Evolutionary conservation across 495 filamentous ascomycete species (phyloP).

Genomic region (Xylaria acuta): DNA sequence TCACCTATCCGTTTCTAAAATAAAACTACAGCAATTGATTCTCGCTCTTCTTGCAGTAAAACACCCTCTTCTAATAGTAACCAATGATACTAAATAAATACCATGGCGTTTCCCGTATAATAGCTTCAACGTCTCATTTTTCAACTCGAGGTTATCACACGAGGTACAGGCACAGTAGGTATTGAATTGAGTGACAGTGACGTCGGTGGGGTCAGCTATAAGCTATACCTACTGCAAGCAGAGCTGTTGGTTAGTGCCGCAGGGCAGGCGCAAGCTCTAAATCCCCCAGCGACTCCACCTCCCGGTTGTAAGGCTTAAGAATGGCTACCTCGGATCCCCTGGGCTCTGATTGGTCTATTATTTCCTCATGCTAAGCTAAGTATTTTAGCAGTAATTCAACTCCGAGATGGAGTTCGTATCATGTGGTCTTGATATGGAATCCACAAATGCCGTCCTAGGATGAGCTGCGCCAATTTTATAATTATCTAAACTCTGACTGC

Average conservation of each 20-base stretch:
- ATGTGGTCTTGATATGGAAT: background rate
- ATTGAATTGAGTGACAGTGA: slow-evolving; percentile 15
- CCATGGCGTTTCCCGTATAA: background rate
- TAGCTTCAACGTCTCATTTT: background rate
- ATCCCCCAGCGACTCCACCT: slow-evolving; percentile 16
- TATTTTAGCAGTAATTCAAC: background rate
- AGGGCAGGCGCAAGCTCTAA: slow-evolving; percentile 2
- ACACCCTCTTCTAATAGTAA: background rate
- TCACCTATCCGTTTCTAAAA: background rate
- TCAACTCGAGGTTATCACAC: background rate
- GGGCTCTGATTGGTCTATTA: slow-evolving; percentile 1
- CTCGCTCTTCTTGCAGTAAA: background rate
- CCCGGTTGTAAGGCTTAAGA: slow-evolving; percentile 4
- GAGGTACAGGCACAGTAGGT: slow-evolving; percentile 1
- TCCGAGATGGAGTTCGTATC: slow-evolving; percentile 2
- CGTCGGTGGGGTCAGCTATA: slow-evolving; percentile 21
- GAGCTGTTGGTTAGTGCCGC: slow-evolving; percentile 5
- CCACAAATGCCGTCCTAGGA: background rate
- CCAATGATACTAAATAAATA: background rate
- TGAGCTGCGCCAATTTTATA: background rate
- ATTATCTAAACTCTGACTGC: background rate
- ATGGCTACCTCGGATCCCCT: slow-evolving; percentile 16
- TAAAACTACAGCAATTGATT: background rate
- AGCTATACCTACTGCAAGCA: background rate
- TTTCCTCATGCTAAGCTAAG: background rate